Base-by-base conservation (phyloP, 768 basidiomycete species). In the Collybia nuda region DNA sequence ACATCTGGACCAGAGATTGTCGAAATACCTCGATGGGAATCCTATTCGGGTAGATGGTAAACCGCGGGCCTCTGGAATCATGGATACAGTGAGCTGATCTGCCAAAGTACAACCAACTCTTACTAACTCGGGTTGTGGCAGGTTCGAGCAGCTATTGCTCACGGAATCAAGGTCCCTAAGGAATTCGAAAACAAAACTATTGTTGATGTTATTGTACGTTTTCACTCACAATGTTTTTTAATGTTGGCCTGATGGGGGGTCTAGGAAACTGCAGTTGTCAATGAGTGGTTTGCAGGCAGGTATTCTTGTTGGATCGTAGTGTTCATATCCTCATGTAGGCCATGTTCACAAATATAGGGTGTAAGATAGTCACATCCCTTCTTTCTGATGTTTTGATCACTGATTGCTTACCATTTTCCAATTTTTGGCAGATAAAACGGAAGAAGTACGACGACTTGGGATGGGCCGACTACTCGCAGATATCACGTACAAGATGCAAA, bases 391-490 rank as follows among this genome's bases (percentile, higher is more conserved):
- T 46, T 37, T 28, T 53, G 49, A 45, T 22, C 37, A 29, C 42
- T 51, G 37, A 39, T 44, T 36, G 23, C 28, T 52, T 12, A 24
- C n/a, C 19, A 48, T 35, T 44, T 15, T 8, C 19, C 48, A 42
- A 36, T 21, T 64, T 21, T 19, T 9, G 44, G 5, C 42, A 86
- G 89, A 90, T 65, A 81, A 81, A 63, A 80, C 80, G 0, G 83
- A 86, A 58, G 88, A 90, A 71, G 86, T 88, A 48, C 78, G 86
- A 1, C 75, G 82, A 35, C 70, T 93, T 4, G 88, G 86, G 1
- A 85, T 91, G 86, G 91, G 90, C 1, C 82, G 79, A 8, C 73
- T 92, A 9, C 75, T 93, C 2, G 71, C 75, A 6, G 86, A 89
- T 42, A 62, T 92, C 36, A 68, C 77, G n/a, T 59, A 63, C 23